These are phyloP conservation scores for Nitzschia sp. DNA, from an alignment of 108 stramenopile species.

Conservation along the genomic window DNA sequence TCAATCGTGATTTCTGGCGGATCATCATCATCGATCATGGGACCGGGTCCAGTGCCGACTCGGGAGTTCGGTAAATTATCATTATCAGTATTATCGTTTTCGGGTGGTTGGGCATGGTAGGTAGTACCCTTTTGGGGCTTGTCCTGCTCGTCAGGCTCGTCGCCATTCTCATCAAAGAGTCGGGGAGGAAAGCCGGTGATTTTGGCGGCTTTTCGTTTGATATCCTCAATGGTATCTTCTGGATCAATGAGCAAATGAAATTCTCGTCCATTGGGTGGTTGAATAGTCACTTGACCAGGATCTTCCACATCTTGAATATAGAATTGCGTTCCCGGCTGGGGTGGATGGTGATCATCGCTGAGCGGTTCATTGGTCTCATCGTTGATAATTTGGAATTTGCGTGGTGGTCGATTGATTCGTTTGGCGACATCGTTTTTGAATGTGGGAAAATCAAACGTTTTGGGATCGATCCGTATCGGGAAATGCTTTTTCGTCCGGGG, in stretches of 20 bases:
- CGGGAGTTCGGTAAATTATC: constrained; percentile 14
- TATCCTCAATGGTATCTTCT: constrained; percentile 20
- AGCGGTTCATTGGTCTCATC: not conserved
- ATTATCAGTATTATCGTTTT: not conserved
- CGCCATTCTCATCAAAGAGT: constrained; percentile 11
- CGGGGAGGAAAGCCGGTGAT: constrained; percentile 8
- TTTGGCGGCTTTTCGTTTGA: constrained; percentile 19
- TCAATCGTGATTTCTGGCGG: not conserved
- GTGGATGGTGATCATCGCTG: not conserved
- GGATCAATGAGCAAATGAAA: constrained; percentile 30
- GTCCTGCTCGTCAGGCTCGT: constrained; percentile 1
- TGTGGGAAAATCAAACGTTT: not conserved
- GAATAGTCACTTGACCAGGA: constrained; percentile 15
- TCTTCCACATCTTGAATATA: not conserved
- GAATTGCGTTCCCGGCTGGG: not conserved
- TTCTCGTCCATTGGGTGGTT: constrained; percentile 22
- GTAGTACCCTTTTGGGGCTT: not conserved
- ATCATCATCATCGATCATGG: constrained; percentile 11
- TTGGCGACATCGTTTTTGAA: constrained; percentile 5
- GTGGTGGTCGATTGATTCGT: constrained; percentile 5
- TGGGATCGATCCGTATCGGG: not conserved
- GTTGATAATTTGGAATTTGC: constrained; percentile 1
- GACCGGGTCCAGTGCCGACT: constrained; percentile 25
- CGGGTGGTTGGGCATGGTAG: constrained; percentile 6
- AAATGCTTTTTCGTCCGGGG: not conserved